Percentiles rank a stretch among this genome's conserved stretches.
Conservation (phyloP, 495 filamentous ascomycete species). For the Penicillium antarcticum region DNA sequence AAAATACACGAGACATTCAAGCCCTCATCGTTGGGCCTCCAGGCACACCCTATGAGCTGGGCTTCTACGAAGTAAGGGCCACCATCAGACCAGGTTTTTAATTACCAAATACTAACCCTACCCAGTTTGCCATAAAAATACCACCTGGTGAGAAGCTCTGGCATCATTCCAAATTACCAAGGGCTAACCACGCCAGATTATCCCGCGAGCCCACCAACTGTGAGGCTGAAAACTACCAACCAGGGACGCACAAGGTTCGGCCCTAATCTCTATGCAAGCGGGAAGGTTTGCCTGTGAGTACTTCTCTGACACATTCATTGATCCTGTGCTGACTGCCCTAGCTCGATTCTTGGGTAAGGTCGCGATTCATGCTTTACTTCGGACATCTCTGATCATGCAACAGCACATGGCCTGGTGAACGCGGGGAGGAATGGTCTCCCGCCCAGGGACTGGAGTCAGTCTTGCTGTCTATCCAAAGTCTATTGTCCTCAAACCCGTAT, state of each 20-base stretch:
- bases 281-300: constrained; percentile 85
- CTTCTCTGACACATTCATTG: neutral
- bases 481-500: constrained; percentile 93
- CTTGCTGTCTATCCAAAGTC: constrained; percentile 89
- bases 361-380: neutral
- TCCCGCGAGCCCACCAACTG: constrained; percentile 74
- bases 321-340: constrained; percentile 25
- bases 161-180: neutral
- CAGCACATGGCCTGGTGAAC: constrained; percentile 90
- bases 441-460: constrained; percentile 95
- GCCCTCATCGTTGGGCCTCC: constrained; percentile 91
- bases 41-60: constrained; percentile 94
- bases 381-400: neutral
- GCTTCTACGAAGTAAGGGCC: constrained; percentile 80
- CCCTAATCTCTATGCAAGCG: constrained; percentile 89
- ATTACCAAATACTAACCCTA: neutral
- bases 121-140: constrained; percentile 36
- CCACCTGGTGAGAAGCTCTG: constrained; percentile 22
- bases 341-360: constrained; percentile 84
- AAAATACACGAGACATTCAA: constrained; percentile 82
- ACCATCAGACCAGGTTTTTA: neutral
- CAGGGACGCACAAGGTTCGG: constrained; percentile 85
- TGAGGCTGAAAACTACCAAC: constrained; percentile 81
- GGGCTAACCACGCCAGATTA: constrained; percentile 59
- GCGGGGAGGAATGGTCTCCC: constrained; percentile 91